These are phyloP conservation scores for Pachyrhizus erosus DNA, from an alignment of 306 rosid genomes.

Conservation along the genomic window DNA sequence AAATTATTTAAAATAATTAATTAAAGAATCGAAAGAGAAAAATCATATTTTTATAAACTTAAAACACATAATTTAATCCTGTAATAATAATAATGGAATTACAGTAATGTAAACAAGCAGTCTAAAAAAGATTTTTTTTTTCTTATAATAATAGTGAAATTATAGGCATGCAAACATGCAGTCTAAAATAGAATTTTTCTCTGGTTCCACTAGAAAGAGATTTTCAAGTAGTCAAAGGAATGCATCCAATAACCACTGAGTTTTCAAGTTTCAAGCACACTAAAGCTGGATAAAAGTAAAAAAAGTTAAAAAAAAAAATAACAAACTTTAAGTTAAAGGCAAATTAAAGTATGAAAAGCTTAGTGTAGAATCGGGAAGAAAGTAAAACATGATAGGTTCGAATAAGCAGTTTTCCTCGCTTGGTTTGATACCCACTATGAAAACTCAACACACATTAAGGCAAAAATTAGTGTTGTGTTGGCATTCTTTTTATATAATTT, in stretches of 20 bases:
- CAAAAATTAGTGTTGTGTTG: not conserved
- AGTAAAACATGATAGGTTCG: not conserved
- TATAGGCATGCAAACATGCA: not conserved
- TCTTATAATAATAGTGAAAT: not conserved
- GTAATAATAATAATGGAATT: not conserved
- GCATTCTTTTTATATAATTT: not conserved
- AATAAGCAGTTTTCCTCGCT: not conserved
- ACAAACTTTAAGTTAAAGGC: constrained; percentile 1
- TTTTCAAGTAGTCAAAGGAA: not conserved
- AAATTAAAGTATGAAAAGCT: constrained; percentile 15
- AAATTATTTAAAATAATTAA: not conserved
- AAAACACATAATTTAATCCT: not conserved
- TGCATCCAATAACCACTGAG: constrained; percentile 1
- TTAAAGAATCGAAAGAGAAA: not conserved
- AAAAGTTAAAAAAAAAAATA: not conserved
- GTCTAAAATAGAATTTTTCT: not conserved
- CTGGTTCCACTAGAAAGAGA: not conserved
- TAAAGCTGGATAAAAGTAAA: not conserved
- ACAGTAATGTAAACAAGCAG: not conserved
- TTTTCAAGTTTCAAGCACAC: not conserved
- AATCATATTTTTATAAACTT: not conserved
- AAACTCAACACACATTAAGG: not conserved
- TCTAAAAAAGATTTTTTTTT: not conserved
- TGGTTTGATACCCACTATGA: constrained; percentile 13
- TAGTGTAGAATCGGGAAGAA: not conserved